Evolutionary conservation across 768 basidiomycete genomes (phyloP).

Genomic region (Tremella mesenterica): DNA sequence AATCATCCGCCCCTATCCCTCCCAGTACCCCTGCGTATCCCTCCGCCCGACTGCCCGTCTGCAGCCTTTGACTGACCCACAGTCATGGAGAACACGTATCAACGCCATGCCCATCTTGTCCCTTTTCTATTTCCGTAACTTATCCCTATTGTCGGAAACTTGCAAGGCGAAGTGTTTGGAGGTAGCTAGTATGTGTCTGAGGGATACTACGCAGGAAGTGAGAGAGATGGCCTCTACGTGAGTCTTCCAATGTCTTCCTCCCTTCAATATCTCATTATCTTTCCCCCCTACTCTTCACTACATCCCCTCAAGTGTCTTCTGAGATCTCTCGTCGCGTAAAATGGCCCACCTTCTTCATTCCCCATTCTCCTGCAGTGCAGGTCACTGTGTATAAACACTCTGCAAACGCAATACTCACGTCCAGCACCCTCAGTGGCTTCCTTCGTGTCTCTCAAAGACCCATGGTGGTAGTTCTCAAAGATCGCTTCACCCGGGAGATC

Average conservation of each 20-base stretch:
- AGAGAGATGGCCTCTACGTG: conserved; percentile 76
- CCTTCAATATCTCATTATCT: not conserved
- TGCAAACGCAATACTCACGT: too few species aligned
- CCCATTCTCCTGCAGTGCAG: too few species aligned
- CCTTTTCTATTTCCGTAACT: conserved; percentile 83
- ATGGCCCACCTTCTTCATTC: too few species aligned
- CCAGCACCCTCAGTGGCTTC: conserved; percentile 64
- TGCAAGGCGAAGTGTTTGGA: conserved; percentile 69
- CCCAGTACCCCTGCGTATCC: not conserved
- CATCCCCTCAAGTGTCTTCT: conserved; percentile 20
- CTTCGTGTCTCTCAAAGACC: conserved; percentile 83
- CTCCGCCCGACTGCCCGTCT: not conserved
- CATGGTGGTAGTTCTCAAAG: conserved; percentile 77
- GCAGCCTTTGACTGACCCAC: conserved; percentile 4
- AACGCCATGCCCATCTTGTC: conserved; percentile 80
- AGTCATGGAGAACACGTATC: conserved; percentile 87
- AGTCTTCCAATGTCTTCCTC: conserved; percentile 26
- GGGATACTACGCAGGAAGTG: conserved; percentile 87
- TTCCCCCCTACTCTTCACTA: too few species aligned
- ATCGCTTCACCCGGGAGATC: conserved; percentile 68
- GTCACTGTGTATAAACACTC: too few species aligned
- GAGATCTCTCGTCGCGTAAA: not conserved
- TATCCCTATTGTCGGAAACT: conserved; percentile 62
- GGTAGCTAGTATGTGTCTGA: conserved; percentile 69
- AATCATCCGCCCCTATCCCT: not conserved